Evolutionary conservation across 75 land plant species (phyloP).

Genomic region (Selaginella moellendorffii): DNA sequence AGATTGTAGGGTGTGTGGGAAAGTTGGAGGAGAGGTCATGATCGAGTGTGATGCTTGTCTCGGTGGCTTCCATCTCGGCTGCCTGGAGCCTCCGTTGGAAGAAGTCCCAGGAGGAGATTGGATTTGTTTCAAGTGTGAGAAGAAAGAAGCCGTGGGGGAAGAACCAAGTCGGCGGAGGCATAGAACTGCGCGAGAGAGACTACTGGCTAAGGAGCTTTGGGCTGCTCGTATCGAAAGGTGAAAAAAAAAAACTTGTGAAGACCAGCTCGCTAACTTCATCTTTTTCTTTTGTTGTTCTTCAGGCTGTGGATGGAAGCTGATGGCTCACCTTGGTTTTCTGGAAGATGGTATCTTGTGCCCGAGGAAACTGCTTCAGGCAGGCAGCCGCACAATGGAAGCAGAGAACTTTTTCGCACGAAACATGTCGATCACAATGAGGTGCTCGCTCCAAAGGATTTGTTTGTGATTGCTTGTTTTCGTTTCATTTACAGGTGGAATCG

Average conservation of each 20-base stretch:
- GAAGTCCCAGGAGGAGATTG: constrained; percentile 87
- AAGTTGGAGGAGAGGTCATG: constrained; percentile 42
- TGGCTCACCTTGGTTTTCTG: constrained; percentile 55
- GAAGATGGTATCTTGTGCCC: constrained; percentile 72
- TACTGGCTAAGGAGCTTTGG: constrained; percentile 72
- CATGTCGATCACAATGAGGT: constrained; percentile 75
- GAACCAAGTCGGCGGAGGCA: no score
- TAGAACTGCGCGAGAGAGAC: constrained; percentile 72
- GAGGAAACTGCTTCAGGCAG: constrained; percentile 90
- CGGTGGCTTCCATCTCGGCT: constrained; percentile 74
- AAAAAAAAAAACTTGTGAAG: not conserved
- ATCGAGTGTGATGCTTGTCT: constrained; percentile 87
- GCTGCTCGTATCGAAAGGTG: constrained; percentile 89
- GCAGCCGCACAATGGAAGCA: constrained; percentile 65
- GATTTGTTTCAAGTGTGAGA: constrained; percentile 53
- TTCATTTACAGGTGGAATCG: constrained; percentile 46
- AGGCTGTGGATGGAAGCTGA: constrained; percentile 79
- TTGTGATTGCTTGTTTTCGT: constrained; percentile 26
- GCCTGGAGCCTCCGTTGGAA: constrained; percentile 69
- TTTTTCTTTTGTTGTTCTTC: constrained; percentile 2
- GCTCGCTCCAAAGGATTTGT: no score
- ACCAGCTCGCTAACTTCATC: not conserved
- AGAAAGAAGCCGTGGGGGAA: constrained; percentile 24
- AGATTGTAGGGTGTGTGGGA: constrained; percentile 65
- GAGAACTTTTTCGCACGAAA: constrained; percentile 80